Evolutionary conservation across 176 grass and related monocot genomes (phyloP), one percentile per base, ranked within the genome.

Genomic region (Musa itinerans): DNA sequence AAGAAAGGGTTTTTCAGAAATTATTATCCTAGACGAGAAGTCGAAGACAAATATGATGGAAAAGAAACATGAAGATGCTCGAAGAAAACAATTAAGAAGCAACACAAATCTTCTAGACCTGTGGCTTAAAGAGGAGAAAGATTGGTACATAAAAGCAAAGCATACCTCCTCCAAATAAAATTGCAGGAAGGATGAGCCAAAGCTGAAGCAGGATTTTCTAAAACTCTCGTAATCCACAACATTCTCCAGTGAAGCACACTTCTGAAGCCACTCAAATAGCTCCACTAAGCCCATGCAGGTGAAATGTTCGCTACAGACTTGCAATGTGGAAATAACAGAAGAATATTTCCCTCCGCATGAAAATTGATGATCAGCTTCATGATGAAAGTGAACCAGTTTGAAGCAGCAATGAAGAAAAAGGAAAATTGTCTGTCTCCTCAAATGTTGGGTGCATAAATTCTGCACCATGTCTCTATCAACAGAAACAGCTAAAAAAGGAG

Each of bases 161-260:
- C 24, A 51, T 89, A 93, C 94, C 90, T 98, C 94, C 71, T 89
- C 94, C 73, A 98, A 82, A 85, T 78, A 93, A 57, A 98, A 78
- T 80, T 93, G 82, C 80, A 98, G 68, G 86, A 98, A 93, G 82
- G 77, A 91, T 72, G 87, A 65, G 68, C 76, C 80, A 82, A 91
- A 87, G 64, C 63, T 54, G 54, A 78, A 74, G 78, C 83, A 86
- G 79, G 80, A 91, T 78, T 92, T 65, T 23, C 59, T 25, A 19
- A 51, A 77, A 66, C 14, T 65, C n/a, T 52, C 76, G 22, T 68
- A 79, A 70, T 82, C 75, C 78, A 77, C 52, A 74, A 78, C 68
- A 69, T 74, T 79, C 51, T 84, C 69, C 82, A 90, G 57, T 43
- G 43, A 89, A 82, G 78, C 48, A 65, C 56, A 86, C 20, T 25